Evolutionary conservation across 257 asterid genomes (phyloP).

Genomic region (Marsdenia floribunda): DNA sequence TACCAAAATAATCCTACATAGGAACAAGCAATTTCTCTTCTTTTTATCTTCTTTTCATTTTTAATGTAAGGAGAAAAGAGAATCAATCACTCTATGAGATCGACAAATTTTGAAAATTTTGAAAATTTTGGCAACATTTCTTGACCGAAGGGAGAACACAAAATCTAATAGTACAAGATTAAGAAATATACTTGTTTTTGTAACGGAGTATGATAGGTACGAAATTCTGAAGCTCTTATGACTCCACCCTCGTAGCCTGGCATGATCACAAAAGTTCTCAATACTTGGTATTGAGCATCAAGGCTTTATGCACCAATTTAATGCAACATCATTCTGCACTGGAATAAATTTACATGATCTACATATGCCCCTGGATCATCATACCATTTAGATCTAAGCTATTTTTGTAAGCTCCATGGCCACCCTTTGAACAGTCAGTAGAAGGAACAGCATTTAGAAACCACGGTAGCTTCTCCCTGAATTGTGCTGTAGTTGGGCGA

Average conservation of each 20-base stretch:
- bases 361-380: background rate
- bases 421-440: conserved; percentile 92
- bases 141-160: background rate
- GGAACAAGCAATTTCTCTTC: no score
- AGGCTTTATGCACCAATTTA: background rate
- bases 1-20: no score
- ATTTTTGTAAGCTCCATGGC: conserved; percentile 83
- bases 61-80: no score
- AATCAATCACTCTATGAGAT: no score
- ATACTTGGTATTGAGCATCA: background rate
- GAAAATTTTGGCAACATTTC: no score
- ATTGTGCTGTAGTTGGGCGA: conserved; percentile 82
- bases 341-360: background rate
- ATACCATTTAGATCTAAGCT: conserved; percentile 76
- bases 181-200: conserved; percentile 58
- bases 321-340: background rate
- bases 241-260: conserved; percentile 70
- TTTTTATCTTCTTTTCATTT: no score
- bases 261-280: background rate
- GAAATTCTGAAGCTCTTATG: conserved; percentile 78
- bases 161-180: background rate
- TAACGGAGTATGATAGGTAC: conserved; percentile 89
- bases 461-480: conserved; percentile 88
- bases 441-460: conserved; percentile 89
- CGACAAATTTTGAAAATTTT: no score